Conservation (phyloP, 805 yeast species). For the Wickerhamiella kurtzmanii region DNA sequence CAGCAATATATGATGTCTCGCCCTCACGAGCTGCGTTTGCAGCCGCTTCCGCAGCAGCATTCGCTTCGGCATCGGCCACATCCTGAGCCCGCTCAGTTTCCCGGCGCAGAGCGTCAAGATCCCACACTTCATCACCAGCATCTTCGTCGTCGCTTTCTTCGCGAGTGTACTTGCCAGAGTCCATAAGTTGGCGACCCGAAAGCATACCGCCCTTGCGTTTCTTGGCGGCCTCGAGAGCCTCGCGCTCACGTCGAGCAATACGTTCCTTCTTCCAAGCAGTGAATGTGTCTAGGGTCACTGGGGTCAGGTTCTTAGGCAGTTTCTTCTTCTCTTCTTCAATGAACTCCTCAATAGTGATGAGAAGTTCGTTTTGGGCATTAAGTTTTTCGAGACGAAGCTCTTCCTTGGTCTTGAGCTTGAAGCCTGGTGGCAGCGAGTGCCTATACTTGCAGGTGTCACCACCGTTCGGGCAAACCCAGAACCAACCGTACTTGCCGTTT, state of each 20-base stretch:
- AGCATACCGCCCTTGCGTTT: constrained; percentile 22
- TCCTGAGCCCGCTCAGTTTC: constrained; percentile 21
- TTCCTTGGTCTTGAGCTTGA: constrained; percentile 91
- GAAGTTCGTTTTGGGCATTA: constrained; percentile 73
- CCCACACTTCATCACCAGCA: constrained; percentile 25
- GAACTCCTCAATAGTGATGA: constrained; percentile 89
- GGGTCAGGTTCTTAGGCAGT: constrained; percentile 62
- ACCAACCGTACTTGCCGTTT: constrained; percentile 96
- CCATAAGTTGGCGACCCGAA: constrained; percentile 28
- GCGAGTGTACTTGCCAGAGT: constrained; percentile 27
- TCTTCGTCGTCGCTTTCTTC: constrained; percentile 23
- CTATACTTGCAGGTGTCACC: constrained; percentile 87
- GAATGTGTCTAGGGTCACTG: constrained; percentile 73
- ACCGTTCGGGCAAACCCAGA: constrained; percentile 94
- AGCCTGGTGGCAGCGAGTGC: constrained; percentile 94
- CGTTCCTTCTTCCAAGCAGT: constrained; percentile 71
- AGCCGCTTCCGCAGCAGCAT: constrained; percentile 4
- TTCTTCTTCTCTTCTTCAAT: constrained; percentile 84
- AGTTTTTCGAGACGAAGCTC: constrained; percentile 79
- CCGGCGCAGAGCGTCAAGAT: constrained; percentile 25
- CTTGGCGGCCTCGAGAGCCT: constrained; percentile 33
- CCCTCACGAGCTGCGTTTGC: constrained; percentile 1
- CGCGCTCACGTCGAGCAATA: constrained; percentile 37
- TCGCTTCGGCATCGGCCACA: constrained; percentile 5
- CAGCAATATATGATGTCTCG: neutral